phyloP scores from a whole-genome alignment of 1,284 basidiomycete genomes.

The Leccinum fuscescens region DNA sequence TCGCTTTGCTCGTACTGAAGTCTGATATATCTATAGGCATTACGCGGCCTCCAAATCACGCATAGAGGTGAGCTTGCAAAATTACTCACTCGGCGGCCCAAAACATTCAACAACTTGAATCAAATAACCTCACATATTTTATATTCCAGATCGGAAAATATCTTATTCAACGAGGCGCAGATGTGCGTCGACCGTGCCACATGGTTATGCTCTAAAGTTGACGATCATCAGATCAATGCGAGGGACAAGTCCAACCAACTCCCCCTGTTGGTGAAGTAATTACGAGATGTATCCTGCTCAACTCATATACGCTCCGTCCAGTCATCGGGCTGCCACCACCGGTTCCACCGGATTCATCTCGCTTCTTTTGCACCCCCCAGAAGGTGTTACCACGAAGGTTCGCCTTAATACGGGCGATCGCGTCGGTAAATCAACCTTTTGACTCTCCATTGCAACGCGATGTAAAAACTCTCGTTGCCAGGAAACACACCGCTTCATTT shows the following conservation, averaged over 20 bases:
- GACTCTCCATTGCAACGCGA: neutral
- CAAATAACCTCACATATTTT: conserved; percentile 13
- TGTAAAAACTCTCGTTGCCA: conserved; percentile 27
- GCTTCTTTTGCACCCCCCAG: conserved; percentile 74
- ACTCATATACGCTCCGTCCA: conserved; percentile 30
- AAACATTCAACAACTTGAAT: neutral
- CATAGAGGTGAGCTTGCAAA: conserved; percentile 56
- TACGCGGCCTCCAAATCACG: conserved; percentile 94
- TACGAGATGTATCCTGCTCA: neutral
- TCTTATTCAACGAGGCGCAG: conserved; percentile 82
- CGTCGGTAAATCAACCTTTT: conserved; percentile 53
- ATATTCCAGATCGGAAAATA: conserved; percentile 75
- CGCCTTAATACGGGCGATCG: conserved; percentile 86
- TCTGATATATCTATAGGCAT: conserved; percentile 53
- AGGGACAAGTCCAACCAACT: conserved; percentile 89
- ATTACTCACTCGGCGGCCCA: neutral
- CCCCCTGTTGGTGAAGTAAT: conserved; percentile 62
- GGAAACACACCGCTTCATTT: conserved; percentile 96
- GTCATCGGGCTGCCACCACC: conserved; percentile 92
- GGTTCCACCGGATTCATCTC: conserved; percentile 85
- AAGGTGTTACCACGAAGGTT: conserved; percentile 67
- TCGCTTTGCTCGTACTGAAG: conserved; percentile 9
- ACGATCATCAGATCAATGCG: conserved; percentile 73
- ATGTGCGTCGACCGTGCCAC: conserved; percentile 77
- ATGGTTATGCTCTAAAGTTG: conserved; percentile 26